Base-by-base conservation (phyloP, 805 yeast genomes). In the Lipomyces yamadae region DNA sequence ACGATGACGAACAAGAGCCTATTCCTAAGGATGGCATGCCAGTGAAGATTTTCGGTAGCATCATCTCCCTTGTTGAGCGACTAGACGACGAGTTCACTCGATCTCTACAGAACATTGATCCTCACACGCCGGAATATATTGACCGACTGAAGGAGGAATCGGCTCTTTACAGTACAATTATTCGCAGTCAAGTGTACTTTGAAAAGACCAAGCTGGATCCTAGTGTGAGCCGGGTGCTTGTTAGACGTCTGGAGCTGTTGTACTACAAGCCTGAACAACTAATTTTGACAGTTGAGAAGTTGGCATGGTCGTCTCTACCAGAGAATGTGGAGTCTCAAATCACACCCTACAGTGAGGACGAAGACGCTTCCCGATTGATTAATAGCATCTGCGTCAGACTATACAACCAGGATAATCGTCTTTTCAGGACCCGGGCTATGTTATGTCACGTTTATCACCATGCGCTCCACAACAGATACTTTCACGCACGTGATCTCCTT, bases 71-170 rank as follows among this genome's bases (percentile, higher is more conserved):
- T 67, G 89, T 94, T 69, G 99, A 94, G 81, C 88, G 98, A 79
- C 84, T 95, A 70, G 97, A 92, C 76, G 98, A 94, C 75, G 99
- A 95, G 81, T 89, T 93, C 75, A 90, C 90, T 69, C 87, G 89
- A 73, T 91, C 96, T 58, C 84, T 95, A 74, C 92, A 93, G 77
- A 86, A 86, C 72, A 88, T 92, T 74, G 98, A 95, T 78, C 97
- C 98, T 56, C 98, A 95, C 78, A 90, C 98, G 32, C 88, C 91
- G 65, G 99, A 95, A 79, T 95, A 94, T 79, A 85, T 95, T 72
- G 90, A 89, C 72, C 87, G 98, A 78, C 85, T 95, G 76, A 89
- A 88, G 78, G 97, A 93, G 78, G 99, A 95, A 81, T 83, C 87
- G 69, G 80, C 80, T 50, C 83, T 95, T 63, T 94, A 92, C 81